Evolutionary conservation across 2,329 filamentous ascomycete species (phyloP), one percentile per base, ranked within the genome.

Genomic region (Arthrobotrys iridis): DNA sequence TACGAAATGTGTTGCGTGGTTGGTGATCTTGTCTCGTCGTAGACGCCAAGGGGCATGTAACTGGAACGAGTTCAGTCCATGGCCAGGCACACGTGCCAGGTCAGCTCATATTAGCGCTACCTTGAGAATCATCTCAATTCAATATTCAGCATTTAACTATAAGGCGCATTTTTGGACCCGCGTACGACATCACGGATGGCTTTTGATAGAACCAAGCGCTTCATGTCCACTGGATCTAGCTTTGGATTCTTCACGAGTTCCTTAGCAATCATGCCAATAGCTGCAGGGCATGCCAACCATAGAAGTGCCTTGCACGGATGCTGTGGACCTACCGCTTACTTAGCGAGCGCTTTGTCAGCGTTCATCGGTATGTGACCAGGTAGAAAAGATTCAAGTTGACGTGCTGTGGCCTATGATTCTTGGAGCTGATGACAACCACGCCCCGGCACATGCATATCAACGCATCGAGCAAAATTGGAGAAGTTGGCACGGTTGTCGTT

Each of bases 401-500:
- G 43, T 74, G 67, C 70, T 67, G 52, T n/a, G 70, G 60, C 18
- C 60, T 55, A 37, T 62, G 60, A 26, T 82, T 83, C 83, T 85
- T 87, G 2, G 86, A 80, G 41, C 83, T 85, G 10, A 86, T 81
- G 66, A 89, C 84, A 73, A 84, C 79, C 77, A 86, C 83, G 37
- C 87, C n/a, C 87, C 0, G 87, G 87, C 11, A 86, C 87, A 79
- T 86, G 88, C 78, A 88, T 81, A 79, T 88, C 87, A 45, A 87
- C 84, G 78, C 85, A 85, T 2, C 79, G 74, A 24, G 85, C 85
- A 46, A 83, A 84, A 79, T 85, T 85, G 28, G 82, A 83, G 78
- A 83, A 85, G 4, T 37, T 77, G 15, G 83, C 81, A 11, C 82
- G 80, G 24, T 75, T 63, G 45, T 84, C 82, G 22, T 71, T 70